phyloP scores from a whole-genome alignment of 2,329 filamentous ascomycete genomes.

The Pseudogymnoascus sp. region DNA sequence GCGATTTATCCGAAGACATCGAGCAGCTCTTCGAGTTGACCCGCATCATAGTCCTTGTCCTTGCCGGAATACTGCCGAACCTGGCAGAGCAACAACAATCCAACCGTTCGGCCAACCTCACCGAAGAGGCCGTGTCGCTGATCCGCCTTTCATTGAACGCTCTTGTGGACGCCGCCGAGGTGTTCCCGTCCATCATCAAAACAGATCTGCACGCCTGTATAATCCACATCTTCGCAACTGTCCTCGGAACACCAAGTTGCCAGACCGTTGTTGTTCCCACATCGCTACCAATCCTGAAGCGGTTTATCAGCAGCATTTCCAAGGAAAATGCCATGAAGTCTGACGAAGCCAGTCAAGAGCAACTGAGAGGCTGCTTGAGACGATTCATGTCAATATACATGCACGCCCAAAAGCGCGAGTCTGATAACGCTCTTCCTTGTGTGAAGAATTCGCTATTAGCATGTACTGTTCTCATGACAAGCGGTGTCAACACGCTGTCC shows the following conservation, averaged over 20 bases:
- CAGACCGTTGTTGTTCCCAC: slow-evolving; percentile 86
- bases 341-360: slow-evolving; percentile 40
- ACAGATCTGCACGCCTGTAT: slow-evolving; percentile 95
- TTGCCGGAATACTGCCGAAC: slow-evolving; percentile 82
- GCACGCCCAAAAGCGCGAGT: slow-evolving; percentile 67
- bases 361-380: slow-evolving; percentile 75
- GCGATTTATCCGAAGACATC: slow-evolving; percentile 85
- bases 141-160: slow-evolving; percentile 77
- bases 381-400: slow-evolving; percentile 77
- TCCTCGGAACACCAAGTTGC: slow-evolving; percentile 78
- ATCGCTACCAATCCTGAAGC: slow-evolving; percentile 82
- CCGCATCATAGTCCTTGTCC: slow-evolving; percentile 87
- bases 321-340: slow-evolving; percentile 39
- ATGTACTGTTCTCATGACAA: slow-evolving; percentile 81
- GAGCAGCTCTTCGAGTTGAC: slow-evolving; percentile 97
- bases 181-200: slow-evolving; percentile 94
- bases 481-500: slow-evolving; percentile 66
- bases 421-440: slow-evolving; percentile 70
- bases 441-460: slow-evolving; percentile 91
- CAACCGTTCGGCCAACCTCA: slow-evolving; percentile 67
- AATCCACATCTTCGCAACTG: slow-evolving; percentile 91
- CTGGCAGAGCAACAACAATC: slow-evolving; percentile 57
- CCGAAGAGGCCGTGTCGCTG: slow-evolving; percentile 78
- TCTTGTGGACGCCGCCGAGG: slow-evolving; percentile 87
- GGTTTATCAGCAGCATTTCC: slow-evolving; percentile 75